Base-by-base conservation (phyloP, 441 rosid genomes). In the Capsella rubella region DNA sequence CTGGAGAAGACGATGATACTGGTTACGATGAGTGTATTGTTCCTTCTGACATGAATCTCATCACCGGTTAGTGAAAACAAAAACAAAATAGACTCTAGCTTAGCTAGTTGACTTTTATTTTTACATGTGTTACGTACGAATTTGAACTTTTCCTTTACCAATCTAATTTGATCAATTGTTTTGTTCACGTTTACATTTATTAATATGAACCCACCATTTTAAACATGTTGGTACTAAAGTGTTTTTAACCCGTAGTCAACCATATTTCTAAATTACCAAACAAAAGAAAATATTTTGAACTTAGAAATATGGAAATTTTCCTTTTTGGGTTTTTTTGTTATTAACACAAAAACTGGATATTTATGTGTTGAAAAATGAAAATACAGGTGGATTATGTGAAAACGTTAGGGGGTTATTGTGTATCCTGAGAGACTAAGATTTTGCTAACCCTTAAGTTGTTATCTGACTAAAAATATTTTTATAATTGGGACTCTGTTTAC, bases 11-110 rank as follows among this genome's bases (percentile, higher is more conserved):
- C 18, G 98, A 91, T 76, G 97, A 93, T 70, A 93, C 98, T 47
- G 97, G 98, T 14, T 93, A 75, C 57, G 98, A 91, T 74, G 97
- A 93, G 78, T 93, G 98, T 83, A 88, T 91, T 69, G 97, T 93
- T 34, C 98, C 98, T 42, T 89, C 86, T 74, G 98, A 93, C 61
- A 93, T 93, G 97, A 93, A 93, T 82, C 92, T 90, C 47, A 89
- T 93, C 57, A 89, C 93, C 54, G 95, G 95, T 91, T 62, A 18
- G 54, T 53, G 1, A n/a, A 29, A 40, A 32, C 18, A 32, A 31
- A 31, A 5, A 31, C 4, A 31, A 11, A 45, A 51, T 7, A 31
- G 0, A 56, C 63, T 18, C 18, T 1, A 21, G 25, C 25, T 21
- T 21, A 21, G 37, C 37, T 16, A 37, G 63, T 60, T 69, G 34